Evolutionary conservation across 1,284 basidiomycete genomes (phyloP), one percentile per base, ranked within the genome.

Genomic region (Butyriboletus appendiculatus): DNA sequence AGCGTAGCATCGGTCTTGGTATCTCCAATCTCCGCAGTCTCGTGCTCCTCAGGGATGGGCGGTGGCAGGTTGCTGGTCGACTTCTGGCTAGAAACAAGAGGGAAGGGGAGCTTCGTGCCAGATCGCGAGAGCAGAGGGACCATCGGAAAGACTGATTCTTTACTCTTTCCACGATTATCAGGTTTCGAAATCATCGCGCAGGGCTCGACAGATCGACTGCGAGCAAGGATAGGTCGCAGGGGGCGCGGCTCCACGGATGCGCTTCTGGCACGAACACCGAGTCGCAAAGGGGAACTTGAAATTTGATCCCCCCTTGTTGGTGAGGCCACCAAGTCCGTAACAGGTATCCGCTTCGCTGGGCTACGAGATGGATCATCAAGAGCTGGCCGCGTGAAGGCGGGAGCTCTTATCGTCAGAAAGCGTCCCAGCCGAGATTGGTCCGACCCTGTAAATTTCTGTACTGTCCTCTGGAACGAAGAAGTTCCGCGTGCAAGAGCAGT

Each of bases 281-380:
- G 34, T 42, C 62, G 63, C 16, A 32, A 43, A n/a, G 71, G 62
- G 16, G 64, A 70, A 41, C 32, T 35, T 56, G 59, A 52, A 56
- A 50, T 61, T 66, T 60, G 62, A 56, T 39, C 50, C 55, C 34
- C 65, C 35, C 40, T 66, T 26, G 45, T 60, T 32, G 62, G 59
- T 16, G 72, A 67, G n/a, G 65, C 58, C 45, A 60, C 40, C 15
- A 61, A 63, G 32, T 75, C 73, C 10, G 63, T 52, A 43, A 79
- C 59, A 3, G 75, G 73, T 18, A 86, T 71, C 40, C 85, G 79
- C 57, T 80, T 79, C 11, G 86, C 84, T 33, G 86, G 87, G 51
- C 77, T 83, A 34, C 81, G 74, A 62, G 61, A 68, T 57, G 58
- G 78, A 58, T 66, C 73, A 49, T 73, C 66, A 16, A 74, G 64